Conservation (phyloP, 768 basidiomycete genomes). For the Mrakia gelida region DNA sequence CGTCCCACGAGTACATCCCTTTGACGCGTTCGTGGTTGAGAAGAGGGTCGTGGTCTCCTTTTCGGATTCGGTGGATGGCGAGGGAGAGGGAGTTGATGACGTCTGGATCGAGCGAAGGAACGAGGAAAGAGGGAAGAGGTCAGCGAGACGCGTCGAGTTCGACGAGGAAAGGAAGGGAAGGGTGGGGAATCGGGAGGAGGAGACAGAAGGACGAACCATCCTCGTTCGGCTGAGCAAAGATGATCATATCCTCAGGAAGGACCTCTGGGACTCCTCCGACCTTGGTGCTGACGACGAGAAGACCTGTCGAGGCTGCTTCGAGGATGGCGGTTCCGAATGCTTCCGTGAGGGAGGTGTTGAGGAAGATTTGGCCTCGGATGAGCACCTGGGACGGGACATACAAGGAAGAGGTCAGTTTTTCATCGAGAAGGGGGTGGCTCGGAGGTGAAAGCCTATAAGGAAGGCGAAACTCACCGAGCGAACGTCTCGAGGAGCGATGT, state of each 20-base stretch:
- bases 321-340: slow-evolving; percentile 96
- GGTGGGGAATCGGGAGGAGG: slow-evolving; percentile 4
- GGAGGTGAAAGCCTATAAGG: background rate
- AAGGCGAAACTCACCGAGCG: slow-evolving; percentile 55
- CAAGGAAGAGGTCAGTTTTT: background rate
- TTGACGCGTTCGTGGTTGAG: slow-evolving; percentile 71
- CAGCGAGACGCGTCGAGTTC: background rate
- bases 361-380: slow-evolving; percentile 76
- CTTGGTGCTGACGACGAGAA: slow-evolving; percentile 88
- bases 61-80: slow-evolving; percentile 66
- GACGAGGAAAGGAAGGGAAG: background rate
- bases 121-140: background rate
- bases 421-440: background rate
- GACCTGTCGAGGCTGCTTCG: slow-evolving; percentile 89
- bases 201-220: slow-evolving; percentile 56
- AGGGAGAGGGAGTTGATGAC: slow-evolving; percentile 75
- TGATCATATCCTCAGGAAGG: slow-evolving; percentile 88
- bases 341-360: slow-evolving; percentile 94
- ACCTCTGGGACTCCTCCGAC: slow-evolving; percentile 97
- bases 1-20: slow-evolving; percentile 80
- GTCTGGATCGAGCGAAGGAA: slow-evolving; percentile 50
- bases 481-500: slow-evolving; percentile 77
- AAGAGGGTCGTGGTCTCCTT: slow-evolving; percentile 67
- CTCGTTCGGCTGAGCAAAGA: slow-evolving; percentile 87
- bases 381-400: slow-evolving; percentile 59